Base-by-base conservation (phyloP, 192 early-diverging fungal genomes). In the Coemansia javaensis region DNA sequence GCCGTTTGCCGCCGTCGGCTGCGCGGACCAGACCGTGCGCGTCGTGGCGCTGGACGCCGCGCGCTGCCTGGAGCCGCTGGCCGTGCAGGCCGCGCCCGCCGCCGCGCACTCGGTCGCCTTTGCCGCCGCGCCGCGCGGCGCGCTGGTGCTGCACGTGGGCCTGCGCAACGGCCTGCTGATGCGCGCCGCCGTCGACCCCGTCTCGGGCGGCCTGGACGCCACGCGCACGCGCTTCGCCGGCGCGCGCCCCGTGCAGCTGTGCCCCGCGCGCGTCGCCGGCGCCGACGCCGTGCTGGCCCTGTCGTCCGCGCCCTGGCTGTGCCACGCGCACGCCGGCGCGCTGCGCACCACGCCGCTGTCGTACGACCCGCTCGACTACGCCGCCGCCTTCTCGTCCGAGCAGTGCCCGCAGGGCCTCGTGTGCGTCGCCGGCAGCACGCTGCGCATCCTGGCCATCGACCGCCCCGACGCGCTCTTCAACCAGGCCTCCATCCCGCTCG, bases 341-440 rank as follows among this genome's bases (percentile, higher is more conserved):
- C 69, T 79, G 20, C 82, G 84, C 36, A 58, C 90, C 8, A 84
- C 85, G 11, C 94, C 94, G n/a, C 72, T 99, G 15, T 80, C 83
- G 22, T 92, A 92, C 55, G 89, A 94, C 22, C 62, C 79, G 31
- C 61, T 99, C 13, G 90, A 92, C 66, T 89, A 75, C 70, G 94
- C 89, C 13, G 72, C 85, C 6, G 79, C 79, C 6, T 91, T 99
- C 50, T 77, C 71, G 31, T 89, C 89, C 9, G 89, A 90, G 35
- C 88, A 89, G 59, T 90, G 87, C 38, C 77, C 84, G 2, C 93
- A 93, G 55, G 91, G 90, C 10, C 76, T 99, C 16, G 97, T 93
- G 1, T 85, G 87, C 4, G 82, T 98, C 47, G 77, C 87, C 1
- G 88, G 83, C 15, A 92, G 88, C 35, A 88, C 88, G 10, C 74